Percentiles rank a stretch among this genome's conserved stretches.
phyloP scores from a whole-genome alignment of 495 filamentous ascomycete genomes.

The Lasiosphaeria ovina region DNA sequence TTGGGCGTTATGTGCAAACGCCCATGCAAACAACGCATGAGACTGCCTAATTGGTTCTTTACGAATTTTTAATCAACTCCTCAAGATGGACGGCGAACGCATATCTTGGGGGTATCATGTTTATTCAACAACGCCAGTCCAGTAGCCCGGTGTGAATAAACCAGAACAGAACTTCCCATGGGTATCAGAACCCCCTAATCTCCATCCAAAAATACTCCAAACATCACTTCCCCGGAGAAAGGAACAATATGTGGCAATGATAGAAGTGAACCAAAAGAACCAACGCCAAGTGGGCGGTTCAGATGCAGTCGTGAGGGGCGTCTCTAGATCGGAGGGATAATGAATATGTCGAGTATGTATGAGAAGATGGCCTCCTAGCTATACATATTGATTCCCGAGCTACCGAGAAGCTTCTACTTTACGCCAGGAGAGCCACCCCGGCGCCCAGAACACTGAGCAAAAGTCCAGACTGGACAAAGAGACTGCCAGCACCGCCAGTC shows the following conservation, averaged over 20 bases:
- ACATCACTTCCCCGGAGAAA: constrained; percentile 22
- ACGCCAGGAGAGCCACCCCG: constrained; percentile 43
- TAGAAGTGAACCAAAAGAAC: constrained; percentile 20
- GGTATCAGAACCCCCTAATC: constrained; percentile 20
- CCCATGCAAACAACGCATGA: neutral
- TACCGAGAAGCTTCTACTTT: constrained; percentile 13
- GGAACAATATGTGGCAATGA: constrained; percentile 21
- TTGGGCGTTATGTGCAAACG: too few species aligned
- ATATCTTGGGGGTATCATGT: constrained; percentile 11
- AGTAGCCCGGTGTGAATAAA: constrained; percentile 22
- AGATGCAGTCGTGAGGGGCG: constrained; percentile 21
- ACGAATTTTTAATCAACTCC: constrained; percentile 7
- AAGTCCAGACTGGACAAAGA: constrained; percentile 42
- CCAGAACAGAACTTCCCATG: constrained; percentile 6
- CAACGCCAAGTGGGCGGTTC: constrained; percentile 14
- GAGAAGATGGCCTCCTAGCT: constrained; percentile 5
- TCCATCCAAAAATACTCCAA: constrained; percentile 25
- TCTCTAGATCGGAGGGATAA: constrained; percentile 1
- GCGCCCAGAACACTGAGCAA: constrained; percentile 41
- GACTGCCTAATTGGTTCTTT: neutral
- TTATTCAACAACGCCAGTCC: constrained; percentile 25
- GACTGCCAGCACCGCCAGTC: constrained; percentile 33
- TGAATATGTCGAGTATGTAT: constrained; percentile 3
- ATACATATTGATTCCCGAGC: constrained; percentile 1
- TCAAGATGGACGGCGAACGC: constrained; percentile 8